Conservation (phyloP, 1,284 basidiomycete genomes). For the Phellinidium pouzarii region DNA sequence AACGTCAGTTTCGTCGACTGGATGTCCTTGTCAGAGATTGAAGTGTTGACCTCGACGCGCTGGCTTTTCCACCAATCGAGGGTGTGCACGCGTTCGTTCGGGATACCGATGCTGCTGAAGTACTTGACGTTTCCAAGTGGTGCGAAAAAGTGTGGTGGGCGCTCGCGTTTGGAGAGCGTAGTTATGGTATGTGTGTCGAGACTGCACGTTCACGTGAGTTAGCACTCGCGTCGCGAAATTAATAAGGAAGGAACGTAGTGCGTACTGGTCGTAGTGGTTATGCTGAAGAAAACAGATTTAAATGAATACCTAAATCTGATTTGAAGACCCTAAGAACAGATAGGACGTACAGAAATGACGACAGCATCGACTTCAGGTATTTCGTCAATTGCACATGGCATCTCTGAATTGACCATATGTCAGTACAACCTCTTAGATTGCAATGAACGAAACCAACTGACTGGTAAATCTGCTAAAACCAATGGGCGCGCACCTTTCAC, state of each 20-base stretch:
- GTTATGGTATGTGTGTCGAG: slow-evolving; percentile 52
- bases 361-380: slow-evolving; percentile 61
- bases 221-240: neutral
- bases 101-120: slow-evolving; percentile 39
- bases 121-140: slow-evolving; percentile 52
- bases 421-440: neutral
- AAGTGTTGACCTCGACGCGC: slow-evolving; percentile 29
- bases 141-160: slow-evolving; percentile 51
- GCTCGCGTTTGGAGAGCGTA: slow-evolving; percentile 30
- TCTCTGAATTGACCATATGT: slow-evolving; percentile 34
- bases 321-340: neutral
- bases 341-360: slow-evolving; percentile 44
- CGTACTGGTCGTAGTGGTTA: slow-evolving; percentile 66
- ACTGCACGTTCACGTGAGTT: slow-evolving; percentile 26
- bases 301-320: neutral
- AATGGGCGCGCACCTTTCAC: slow-evolving; percentile 52
- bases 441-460: slow-evolving; percentile 24
- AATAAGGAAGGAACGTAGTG: slow-evolving; percentile 19
- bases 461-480: slow-evolving; percentile 56
- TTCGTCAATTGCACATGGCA: slow-evolving; percentile 52
- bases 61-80: slow-evolving; percentile 68
- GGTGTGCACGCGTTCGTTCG: slow-evolving; percentile 40
- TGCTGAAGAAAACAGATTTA: slow-evolving; percentile 34
- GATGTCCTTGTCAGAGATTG: slow-evolving; percentile 4
- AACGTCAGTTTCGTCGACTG: slow-evolving; percentile 4